Conservation (phyloP, 805 yeast species). For the Saccharomyces paradoxus region DNA sequence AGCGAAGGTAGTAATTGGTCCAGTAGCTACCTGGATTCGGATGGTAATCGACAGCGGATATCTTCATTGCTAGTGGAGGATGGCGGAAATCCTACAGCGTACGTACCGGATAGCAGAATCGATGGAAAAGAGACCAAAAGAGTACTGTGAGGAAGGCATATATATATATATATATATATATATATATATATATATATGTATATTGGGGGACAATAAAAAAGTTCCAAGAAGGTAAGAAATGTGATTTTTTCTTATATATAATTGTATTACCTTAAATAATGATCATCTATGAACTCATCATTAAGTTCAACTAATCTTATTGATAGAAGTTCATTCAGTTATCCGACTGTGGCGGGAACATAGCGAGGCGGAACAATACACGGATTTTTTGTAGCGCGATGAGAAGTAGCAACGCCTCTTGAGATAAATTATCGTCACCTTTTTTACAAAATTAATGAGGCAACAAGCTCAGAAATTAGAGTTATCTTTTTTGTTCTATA, state of each 20-base stretch:
- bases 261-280: too few relatives aligned
- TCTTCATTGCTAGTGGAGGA: not conserved
- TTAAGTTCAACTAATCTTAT: not conserved
- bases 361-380: not conserved
- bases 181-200: not conserved
- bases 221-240: not conserved
- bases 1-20: conserved; percentile 7
- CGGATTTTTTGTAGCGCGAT: not conserved
- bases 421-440: not conserved
- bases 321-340: not conserved
- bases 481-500: not conserved
- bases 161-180: not conserved
- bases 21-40: not conserved
- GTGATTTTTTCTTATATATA: too few relatives aligned
- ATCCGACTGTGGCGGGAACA: not conserved
- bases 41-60: not conserved
- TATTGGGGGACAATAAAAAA: not conserved
- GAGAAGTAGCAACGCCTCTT: not conserved
- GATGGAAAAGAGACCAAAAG: not conserved
- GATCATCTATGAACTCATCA: not conserved
- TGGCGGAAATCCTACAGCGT: not conserved
- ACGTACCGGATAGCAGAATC: not conserved
- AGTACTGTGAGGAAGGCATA: not conserved
- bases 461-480: not conserved
- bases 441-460: not conserved